Conservation (phyloP, 1,284 basidiomycete genomes). For the Puccinia horiana region DNA sequence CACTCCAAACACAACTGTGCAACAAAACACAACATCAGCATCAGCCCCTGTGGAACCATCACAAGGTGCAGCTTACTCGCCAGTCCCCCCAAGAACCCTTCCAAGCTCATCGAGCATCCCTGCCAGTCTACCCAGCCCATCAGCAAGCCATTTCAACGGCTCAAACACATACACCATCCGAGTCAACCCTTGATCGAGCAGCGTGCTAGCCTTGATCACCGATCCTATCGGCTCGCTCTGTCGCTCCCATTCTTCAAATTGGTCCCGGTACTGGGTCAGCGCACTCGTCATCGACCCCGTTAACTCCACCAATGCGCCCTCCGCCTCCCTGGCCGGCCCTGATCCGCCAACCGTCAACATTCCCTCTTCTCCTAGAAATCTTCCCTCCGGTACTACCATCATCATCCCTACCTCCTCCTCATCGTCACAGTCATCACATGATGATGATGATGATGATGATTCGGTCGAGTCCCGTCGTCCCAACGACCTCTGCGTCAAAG, state of each 20-base stretch:
- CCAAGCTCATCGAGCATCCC: neutral
- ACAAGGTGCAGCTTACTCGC: too few species aligned
- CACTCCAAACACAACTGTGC: too few species aligned
- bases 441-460: too few species aligned
- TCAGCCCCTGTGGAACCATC: too few species aligned
- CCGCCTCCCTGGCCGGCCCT: neutral
- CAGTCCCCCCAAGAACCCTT: neutral
- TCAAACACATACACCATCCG: neutral
- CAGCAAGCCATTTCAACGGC: neutral
- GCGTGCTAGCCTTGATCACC: neutral
- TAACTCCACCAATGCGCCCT: neutral
- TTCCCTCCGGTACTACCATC: slow-evolving; percentile 48
- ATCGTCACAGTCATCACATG: neutral
- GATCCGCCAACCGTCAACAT: neutral
- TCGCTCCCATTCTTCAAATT: neutral
- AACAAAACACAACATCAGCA: too few species aligned
- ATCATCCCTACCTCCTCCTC: slow-evolving; percentile 61
- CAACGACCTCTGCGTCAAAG: neutral
- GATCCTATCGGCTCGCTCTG: neutral
- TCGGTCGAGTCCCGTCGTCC: neutral
- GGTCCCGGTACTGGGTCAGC: neutral
- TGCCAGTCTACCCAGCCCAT: neutral
- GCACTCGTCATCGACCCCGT: neutral
- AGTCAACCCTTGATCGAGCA: slow-evolving; percentile 6
- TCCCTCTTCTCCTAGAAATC: slow-evolving; percentile 24